A percentile compares a stretch with the other conserved stretches of the same genome.
These are phyloP conservation scores for Exophiala aquamarina DNA, from an alignment of 2,329 filamentous ascomycete genomes.

Conservation along the genomic window DNA sequence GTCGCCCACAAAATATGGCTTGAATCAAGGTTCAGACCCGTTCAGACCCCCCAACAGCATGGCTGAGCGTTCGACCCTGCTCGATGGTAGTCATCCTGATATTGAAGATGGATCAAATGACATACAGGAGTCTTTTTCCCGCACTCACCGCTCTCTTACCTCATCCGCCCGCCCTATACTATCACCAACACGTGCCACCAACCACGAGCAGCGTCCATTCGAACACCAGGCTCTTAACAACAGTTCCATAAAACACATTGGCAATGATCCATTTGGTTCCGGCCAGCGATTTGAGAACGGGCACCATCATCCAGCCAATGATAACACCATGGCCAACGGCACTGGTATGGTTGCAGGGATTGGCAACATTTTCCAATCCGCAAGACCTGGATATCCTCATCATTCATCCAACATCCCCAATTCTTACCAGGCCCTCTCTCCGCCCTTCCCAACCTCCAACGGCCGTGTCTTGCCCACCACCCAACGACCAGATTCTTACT, in stretches of 20 bases:
- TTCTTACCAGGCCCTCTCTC: too few species aligned
- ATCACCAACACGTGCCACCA: slow-evolving; percentile 10
- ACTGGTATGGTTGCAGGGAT: too few species aligned
- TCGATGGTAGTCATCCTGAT: slow-evolving; percentile 22
- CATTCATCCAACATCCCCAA: too few species aligned
- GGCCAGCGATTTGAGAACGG: too few species aligned
- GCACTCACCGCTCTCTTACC: slow-evolving; percentile 21
- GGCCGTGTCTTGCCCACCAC: too few species aligned
- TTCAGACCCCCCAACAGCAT: not conserved
- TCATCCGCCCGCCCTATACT: slow-evolving; percentile 8
- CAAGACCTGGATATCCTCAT: too few species aligned
- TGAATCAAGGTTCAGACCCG: slow-evolving; percentile 13
- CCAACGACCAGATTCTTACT: too few species aligned
- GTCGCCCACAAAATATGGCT: slow-evolving; percentile 18
- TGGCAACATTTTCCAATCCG: too few species aligned
- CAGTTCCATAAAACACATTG: not conserved
- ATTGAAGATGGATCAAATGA: slow-evolving; percentile 12
- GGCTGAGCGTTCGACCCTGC: slow-evolving; percentile 14
- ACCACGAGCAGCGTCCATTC: slow-evolving; percentile 5
- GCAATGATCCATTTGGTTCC: not conserved
- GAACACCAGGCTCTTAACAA: slow-evolving; percentile 4
- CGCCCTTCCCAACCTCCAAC: too few species aligned
- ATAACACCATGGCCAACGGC: too few species aligned
- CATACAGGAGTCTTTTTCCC: slow-evolving; percentile 16
- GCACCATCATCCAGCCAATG: too few species aligned